Conservation (phyloP, 345 rosid species). For the Eutrema japonicum region DNA sequence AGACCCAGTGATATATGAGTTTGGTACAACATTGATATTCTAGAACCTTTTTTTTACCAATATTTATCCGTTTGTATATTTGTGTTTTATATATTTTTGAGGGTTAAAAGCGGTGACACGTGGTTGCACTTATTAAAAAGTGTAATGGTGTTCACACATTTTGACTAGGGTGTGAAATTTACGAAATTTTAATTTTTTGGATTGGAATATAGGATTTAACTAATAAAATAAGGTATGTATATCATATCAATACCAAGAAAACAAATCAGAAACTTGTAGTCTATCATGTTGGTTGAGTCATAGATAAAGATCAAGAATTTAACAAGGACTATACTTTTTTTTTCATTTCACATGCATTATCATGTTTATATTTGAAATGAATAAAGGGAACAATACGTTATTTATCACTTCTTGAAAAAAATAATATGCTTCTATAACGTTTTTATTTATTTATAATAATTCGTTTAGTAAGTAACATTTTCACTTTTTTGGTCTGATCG, state of each 20-base stretch:
- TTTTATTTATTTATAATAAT: too few relatives aligned
- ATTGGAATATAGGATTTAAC: constrained; percentile 15
- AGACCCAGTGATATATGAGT: constrained; percentile 33
- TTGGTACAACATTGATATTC: constrained; percentile 41
- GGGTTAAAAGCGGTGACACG: constrained; percentile 29
- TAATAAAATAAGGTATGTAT: too few relatives aligned
- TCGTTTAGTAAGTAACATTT: too few relatives aligned
- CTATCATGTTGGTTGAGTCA: constrained; percentile 19
- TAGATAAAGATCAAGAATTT: constrained; percentile 1
- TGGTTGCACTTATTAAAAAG: constrained; percentile 18
- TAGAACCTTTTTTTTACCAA: constrained; percentile 10
- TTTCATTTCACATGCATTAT: neutral
- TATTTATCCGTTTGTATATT: constrained; percentile 26
- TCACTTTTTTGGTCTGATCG: neutral
- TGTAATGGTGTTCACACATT: constrained; percentile 32
- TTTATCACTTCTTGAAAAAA: neutral
- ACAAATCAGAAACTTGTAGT: neutral
- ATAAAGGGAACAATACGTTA: neutral
- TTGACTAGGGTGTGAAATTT: constrained; percentile 17
- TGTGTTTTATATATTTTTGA: constrained; percentile 17
- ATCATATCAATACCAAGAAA: neutral
- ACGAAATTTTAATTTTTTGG: constrained; percentile 8
- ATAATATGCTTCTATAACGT: too few relatives aligned
- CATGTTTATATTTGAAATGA: constrained; percentile 1
- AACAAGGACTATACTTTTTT: neutral